Conservation (phyloP, 176 grass and related monocot genomes). For the Paspalum notatum region DNA sequence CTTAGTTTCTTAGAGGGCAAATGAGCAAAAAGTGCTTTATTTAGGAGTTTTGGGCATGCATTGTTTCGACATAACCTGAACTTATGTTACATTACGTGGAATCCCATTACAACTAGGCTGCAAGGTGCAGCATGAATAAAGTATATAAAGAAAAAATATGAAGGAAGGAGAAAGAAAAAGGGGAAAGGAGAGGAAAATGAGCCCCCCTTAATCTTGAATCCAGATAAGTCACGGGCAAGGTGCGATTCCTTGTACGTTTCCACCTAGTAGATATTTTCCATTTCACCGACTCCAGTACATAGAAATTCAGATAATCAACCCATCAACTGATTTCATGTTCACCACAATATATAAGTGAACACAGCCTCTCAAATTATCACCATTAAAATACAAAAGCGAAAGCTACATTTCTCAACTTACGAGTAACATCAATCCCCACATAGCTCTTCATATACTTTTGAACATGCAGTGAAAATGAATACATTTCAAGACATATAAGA, state of each 20-base stretch:
- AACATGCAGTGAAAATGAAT: slow-evolving; percentile 4
- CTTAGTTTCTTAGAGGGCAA: neutral
- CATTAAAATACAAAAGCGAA: slow-evolving; percentile 18
- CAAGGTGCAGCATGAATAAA: neutral
- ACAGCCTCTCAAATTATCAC: neutral
- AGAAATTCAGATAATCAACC: neutral
- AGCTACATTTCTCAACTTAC: slow-evolving; percentile 41
- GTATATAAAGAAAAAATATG: no score
- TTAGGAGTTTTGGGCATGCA: neutral
- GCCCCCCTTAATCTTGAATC: no score
- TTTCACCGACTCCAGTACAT: neutral
- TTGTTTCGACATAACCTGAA: neutral
- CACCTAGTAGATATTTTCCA: neutral
- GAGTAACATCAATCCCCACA: slow-evolving; percentile 25
- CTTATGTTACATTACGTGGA: neutral
- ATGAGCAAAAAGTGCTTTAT: neutral
- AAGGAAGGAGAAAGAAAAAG: no score
- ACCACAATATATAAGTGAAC: slow-evolving; percentile 23
- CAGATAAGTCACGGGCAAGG: neutral
- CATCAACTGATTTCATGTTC: neutral
- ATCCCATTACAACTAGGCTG: neutral
- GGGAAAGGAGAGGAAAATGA: no score
- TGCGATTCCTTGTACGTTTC: neutral
- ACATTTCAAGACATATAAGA: slow-evolving; percentile 38
- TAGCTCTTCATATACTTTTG: slow-evolving; percentile 33